A percentile compares a stretch with the other conserved stretches of the same genome.
Evolutionary conservation across 2,329 filamentous ascomycete species (phyloP).

Genomic region (Sclerotinia sclerotiorum): DNA sequence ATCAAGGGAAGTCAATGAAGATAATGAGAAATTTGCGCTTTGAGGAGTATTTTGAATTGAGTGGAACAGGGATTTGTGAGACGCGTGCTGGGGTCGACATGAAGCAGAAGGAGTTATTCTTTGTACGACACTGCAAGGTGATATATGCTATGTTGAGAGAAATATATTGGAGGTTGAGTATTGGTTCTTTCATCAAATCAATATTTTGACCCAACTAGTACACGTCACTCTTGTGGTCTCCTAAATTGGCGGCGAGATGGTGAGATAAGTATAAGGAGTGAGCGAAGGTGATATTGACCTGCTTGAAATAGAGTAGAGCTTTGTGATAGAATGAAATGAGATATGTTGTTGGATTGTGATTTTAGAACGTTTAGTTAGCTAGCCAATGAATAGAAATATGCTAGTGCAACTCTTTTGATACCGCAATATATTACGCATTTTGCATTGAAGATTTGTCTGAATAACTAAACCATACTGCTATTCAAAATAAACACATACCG

Average conservation of each 20-base stretch:
- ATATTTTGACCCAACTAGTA: too few relatives aligned
- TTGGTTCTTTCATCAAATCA: neutral
- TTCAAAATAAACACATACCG: neutral
- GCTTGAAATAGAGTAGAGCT: neutral
- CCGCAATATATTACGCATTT: neutral
- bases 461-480: neutral
- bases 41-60: neutral
- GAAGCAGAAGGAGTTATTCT: neutral
- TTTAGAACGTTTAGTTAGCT: neutral
- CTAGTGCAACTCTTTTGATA: too few relatives aligned
- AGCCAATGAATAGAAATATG: neutral
- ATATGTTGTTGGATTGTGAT: neutral
- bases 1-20: neutral
- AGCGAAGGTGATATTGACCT: too few relatives aligned
- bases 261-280: neutral
- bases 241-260: neutral
- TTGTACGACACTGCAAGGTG: neutral
- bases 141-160: too few relatives aligned
- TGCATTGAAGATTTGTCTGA: neutral
- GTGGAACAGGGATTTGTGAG: too few relatives aligned
- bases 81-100: too few relatives aligned
- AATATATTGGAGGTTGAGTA: neutral
- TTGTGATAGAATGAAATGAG: neutral
- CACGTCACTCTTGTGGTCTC: too few relatives aligned
- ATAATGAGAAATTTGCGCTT: neutral